Conservation (phyloP, 1,139 yeast species). For the Zygosaccharomyces pseudobailii region DNA sequence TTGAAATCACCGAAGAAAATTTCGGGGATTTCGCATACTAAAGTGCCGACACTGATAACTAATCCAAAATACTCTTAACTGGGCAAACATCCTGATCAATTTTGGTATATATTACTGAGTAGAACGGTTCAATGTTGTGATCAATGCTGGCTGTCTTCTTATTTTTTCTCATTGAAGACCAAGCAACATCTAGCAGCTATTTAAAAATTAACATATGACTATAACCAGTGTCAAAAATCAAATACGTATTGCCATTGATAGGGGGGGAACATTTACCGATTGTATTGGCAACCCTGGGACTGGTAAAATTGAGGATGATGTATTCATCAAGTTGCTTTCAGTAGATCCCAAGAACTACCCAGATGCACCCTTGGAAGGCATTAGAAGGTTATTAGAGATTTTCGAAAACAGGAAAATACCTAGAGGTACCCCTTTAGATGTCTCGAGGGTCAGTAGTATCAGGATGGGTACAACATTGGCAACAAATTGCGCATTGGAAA, state of each 20-base stretch:
- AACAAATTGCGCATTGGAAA: slow-evolving; percentile 59
- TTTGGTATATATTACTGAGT: no score
- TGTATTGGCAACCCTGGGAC: slow-evolving; percentile 48
- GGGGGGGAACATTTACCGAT: slow-evolving; percentile 90
- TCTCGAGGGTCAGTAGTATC: slow-evolving; percentile 50
- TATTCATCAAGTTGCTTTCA: slow-evolving; percentile 64
- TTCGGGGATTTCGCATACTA: no score
- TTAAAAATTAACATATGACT: neutral
- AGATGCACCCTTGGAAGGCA: slow-evolving; percentile 92
- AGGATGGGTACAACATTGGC: slow-evolving; percentile 83
- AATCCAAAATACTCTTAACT: no score
- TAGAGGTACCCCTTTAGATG: slow-evolving; percentile 43
- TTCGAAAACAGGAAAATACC: slow-evolving; percentile 50
- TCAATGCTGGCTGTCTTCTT: no score
- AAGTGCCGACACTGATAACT: no score
- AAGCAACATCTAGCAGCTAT: neutral
- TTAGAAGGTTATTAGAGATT: slow-evolving; percentile 65
- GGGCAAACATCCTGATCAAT: no score
- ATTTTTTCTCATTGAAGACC: neutral
- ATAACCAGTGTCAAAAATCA: neutral
- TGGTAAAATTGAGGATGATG: slow-evolving; percentile 43
- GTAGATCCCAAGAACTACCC: slow-evolving; percentile 81
- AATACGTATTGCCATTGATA: slow-evolving; percentile 41
- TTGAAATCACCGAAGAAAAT: no score
- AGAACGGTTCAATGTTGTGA: neutral